Percentiles rank a stretch among this genome's conserved stretches.
Conservation (phyloP, 2,329 filamentous ascomycete species). For the Trichoderma sp. region DNA sequence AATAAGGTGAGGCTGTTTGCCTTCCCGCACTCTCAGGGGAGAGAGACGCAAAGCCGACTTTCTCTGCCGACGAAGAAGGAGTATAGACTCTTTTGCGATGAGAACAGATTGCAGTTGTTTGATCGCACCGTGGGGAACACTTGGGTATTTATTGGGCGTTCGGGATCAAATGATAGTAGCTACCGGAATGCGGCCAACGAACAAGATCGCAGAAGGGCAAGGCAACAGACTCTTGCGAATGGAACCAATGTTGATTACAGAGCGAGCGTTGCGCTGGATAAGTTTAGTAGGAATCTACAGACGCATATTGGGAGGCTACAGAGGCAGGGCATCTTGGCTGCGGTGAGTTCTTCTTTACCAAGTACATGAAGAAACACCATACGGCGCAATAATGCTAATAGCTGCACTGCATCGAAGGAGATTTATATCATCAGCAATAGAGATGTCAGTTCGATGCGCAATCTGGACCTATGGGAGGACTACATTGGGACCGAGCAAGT, state of each 20-base stretch:
- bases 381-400: too few species aligned
- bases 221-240: not conserved
- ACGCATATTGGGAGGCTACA: slow-evolving; percentile 41
- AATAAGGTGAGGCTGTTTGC: slow-evolving; percentile 40
- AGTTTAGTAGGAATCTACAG: slow-evolving; percentile 40
- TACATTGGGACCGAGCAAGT: slow-evolving; percentile 41
- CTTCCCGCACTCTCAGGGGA: slow-evolving; percentile 40
- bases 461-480: slow-evolving; percentile 43
- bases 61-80: slow-evolving; percentile 40
- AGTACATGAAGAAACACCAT: too few species aligned
- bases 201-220: slow-evolving; percentile 16
- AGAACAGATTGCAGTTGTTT: slow-evolving; percentile 40
- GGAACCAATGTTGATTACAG: slow-evolving; percentile 14
- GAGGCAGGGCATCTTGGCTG: slow-evolving; percentile 37
- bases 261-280: slow-evolving; percentile 40
- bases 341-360: slow-evolving; percentile 34
- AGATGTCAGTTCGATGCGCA: slow-evolving; percentile 38
- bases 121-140: slow-evolving; percentile 38
- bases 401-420: too few species aligned
- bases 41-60: slow-evolving; percentile 34
- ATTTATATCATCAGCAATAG: slow-evolving; percentile 46
- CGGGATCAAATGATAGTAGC: slow-evolving; percentile 34
- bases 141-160: slow-evolving; percentile 38
- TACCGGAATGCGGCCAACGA: slow-evolving; percentile 29
- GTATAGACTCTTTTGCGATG: slow-evolving; percentile 42